Base-by-base conservation (phyloP, 2,329 filamentous ascomycete species). In the Scleromitrula shiraiana region DNA sequence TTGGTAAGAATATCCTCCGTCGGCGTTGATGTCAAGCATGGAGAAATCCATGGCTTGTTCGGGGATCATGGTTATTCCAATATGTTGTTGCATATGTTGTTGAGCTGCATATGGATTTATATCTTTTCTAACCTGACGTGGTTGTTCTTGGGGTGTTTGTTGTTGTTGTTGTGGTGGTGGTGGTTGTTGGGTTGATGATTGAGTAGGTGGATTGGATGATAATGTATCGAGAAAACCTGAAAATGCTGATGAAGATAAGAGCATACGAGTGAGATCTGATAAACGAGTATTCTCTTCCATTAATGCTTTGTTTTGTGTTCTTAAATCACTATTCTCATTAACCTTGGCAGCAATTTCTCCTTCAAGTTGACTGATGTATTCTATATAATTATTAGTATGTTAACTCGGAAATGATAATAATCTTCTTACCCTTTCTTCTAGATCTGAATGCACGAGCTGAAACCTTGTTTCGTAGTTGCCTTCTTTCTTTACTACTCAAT, bases 381-480 rank as follows among this genome's bases (percentile, higher is more conserved):
- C 93, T 97, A 61, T 35, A 22, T 10, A n/a, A 24, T 49, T 35
- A 67, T 87, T 75, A 87, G 78, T 57, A 32, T 46, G 40, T 17
- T 2, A 22, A 36, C 32, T 23, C 9, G 14, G n/a, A n/a, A 7
- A 36, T 12, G 9, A 9, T 41, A 19, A 23, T 20, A 17, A 39
- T 15, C 2, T 55, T 63, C 77, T 75, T 82, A 96, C 91, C 91
- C 77, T 98, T 98, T 76, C 93, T 85, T 60, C 93, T 78, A n/a
- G 90, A 96, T 49, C 93, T 85, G 81, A 98, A 98, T 43, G 91
- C 91, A 58, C 93, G 88, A 53, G 93, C 93, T 35, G 93, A 98
- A 4, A 98, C 93, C 71, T 98, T 98, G 78, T 98, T 98, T 55
- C 93, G 82, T n/a, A 98, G 77, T 68, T 97, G 93, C 57, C 93